Evolutionary conservation across 2,329 filamentous ascomycete genomes (phyloP), one percentile per base, ranked within the genome.

Genomic region (Microdochium bolleyi): DNA sequence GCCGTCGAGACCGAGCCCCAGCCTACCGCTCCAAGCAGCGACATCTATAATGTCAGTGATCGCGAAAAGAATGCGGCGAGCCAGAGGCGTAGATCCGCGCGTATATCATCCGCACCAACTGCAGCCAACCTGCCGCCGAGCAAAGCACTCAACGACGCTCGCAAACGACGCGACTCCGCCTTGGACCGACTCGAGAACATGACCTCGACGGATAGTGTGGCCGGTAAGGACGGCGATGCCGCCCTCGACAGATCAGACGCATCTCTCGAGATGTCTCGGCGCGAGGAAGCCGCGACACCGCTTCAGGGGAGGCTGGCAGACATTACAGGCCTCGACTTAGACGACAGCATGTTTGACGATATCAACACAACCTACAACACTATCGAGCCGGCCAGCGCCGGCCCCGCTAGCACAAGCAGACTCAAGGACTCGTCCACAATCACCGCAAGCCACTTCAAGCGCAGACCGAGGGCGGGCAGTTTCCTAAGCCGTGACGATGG

Each of bases 41-140:
- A 67, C 51, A 61, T 66, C 11, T 65, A 66, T 57, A 62, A 64
- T 49, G 60, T 66, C 51, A 66, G 63, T 57, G 64, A 66, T 48
- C 63, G 62, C 48, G 64, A 66, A 52, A 65, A 66, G 25, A 59
- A 60, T 52, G 58, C 56, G 49, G 53, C 57, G 13, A 60, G 56
- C 19, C 51, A 57, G 41, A 58, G 59, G 24, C 62, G 61, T 27
- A 59, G 54, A 24, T 61, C 63, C 51, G 60, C 57, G 51, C 55
- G 52, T 19, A 34, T 53, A 48, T 51, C 56, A 30, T 54, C 55
- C 16, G 50, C 59, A 41, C 56, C 53, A 46, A 54, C 52, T n/a
- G 41, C 52, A 21, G 54, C 54, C 16, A 59, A 56, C 14, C 34
- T 55, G 37, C 57, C 59, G 16, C 62, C 64, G 41, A 49, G 57